Evolutionary conservation across 129 eudicot species (phyloP).

Genomic region (Helichrysum umbraculigerum): DNA sequence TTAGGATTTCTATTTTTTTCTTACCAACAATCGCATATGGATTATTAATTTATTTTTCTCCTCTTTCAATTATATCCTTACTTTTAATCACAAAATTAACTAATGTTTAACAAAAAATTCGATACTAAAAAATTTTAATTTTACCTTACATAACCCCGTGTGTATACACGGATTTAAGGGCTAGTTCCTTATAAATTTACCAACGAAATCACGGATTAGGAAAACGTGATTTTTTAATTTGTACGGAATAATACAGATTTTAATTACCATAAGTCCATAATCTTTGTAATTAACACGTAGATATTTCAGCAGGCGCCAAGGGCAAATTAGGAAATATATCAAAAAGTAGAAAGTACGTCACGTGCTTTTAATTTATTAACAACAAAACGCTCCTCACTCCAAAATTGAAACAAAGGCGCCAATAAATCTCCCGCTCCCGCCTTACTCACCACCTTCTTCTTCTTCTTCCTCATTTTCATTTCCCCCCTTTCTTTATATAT

Average conservation of each 20-base stretch:
- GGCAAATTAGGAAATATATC: background rate
- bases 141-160: too few species aligned
- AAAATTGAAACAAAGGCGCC: conserved; percentile 57
- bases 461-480: background rate
- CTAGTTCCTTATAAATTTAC: too few species aligned
- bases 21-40: too few species aligned
- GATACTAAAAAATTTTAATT: too few species aligned
- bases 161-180: too few species aligned
- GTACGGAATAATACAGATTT: background rate
- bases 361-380: conserved; percentile 23
- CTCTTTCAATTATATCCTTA: too few species aligned
- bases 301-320: conserved; percentile 1
- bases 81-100: too few species aligned
- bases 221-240: background rate
- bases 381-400: conserved; percentile 36
- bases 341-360: conserved; percentile 1
- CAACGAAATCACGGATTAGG: background rate
- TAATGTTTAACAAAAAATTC: too few species aligned
- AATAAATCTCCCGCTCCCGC: conserved; percentile 56
- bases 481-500: background rate
- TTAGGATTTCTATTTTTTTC: too few species aligned
- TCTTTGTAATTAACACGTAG: background rate
- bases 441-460: conserved; percentile 28
- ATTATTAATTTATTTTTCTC: too few species aligned
- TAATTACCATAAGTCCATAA: background rate